Conservation (phyloP, 371 early-diverging fungal species). For the Blastocladiella emersonii region DNA sequence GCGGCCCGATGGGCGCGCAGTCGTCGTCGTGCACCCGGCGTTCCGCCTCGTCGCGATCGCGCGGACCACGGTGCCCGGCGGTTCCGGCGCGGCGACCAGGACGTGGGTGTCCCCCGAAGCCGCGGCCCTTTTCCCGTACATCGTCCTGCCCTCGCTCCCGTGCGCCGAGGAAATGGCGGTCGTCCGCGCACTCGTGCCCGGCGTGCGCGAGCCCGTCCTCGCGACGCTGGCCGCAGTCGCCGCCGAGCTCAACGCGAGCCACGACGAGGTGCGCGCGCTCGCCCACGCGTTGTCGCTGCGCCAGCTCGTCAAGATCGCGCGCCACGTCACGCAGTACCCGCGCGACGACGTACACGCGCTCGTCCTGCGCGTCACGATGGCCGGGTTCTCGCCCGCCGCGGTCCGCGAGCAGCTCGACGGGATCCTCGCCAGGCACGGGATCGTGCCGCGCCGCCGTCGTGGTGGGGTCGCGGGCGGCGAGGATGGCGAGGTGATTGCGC, state of each 20-base stretch:
- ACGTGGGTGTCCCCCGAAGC: background rate
- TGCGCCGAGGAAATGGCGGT: background rate
- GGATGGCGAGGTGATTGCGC: background rate
- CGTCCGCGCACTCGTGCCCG: background rate
- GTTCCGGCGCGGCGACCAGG: background rate
- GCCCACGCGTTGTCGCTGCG: background rate
- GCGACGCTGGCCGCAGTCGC: background rate
- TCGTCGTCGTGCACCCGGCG: conserved; percentile 52
- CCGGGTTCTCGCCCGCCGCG: background rate
- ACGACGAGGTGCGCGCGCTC: background rate
- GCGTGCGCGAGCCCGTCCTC: background rate
- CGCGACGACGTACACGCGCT: background rate
- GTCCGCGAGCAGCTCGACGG: background rate
- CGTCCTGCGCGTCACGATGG: background rate
- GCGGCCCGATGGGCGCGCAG: too few species aligned
- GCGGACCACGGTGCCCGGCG: background rate
- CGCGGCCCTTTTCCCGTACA: background rate
- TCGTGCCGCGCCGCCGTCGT: background rate
- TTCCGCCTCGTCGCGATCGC: conserved; percentile 63
- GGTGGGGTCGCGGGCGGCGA: background rate
- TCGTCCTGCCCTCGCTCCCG: background rate
- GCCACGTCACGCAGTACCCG: background rate
- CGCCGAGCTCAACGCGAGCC: background rate
- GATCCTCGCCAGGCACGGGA: background rate
- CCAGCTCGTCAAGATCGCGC: background rate